Percentiles rank a stretch among this genome's conserved stretches.
phyloP scores from a whole-genome alignment of 495 filamentous ascomycete genomes.

The Sabuloglossum arenarium region DNA sequence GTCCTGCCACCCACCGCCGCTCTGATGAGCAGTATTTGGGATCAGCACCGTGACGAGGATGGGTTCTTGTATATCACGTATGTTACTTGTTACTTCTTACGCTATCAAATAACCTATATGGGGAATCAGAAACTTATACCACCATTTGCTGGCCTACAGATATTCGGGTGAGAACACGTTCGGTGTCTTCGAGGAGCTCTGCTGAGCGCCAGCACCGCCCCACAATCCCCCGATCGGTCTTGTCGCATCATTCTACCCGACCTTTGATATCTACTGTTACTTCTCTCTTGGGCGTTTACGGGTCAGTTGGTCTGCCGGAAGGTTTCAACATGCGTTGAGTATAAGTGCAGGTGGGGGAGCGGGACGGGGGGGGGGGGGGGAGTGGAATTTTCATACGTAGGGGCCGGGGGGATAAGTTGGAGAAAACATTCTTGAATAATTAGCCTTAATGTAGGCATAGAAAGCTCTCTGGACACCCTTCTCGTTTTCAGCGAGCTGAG shows the following conservation, averaged over 20 bases:
- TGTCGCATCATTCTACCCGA: not conserved
- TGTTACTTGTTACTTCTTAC: constrained; percentile 10
- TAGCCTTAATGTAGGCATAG: too few relatives aligned
- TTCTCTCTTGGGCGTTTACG: not conserved
- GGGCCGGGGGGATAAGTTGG: too few relatives aligned
- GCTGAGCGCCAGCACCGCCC: not conserved
- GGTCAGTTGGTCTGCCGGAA: not conserved
- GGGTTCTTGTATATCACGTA: constrained; percentile 50
- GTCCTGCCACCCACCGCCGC: constrained; percentile 92
- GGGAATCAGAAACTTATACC: not conserved
- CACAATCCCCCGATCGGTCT: not conserved
- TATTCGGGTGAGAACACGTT: constrained; percentile 99
- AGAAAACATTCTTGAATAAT: too few relatives aligned
- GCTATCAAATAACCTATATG: not conserved
- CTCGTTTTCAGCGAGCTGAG: too few relatives aligned
- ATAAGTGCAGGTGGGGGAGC: too few relatives aligned
- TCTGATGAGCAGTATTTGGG: constrained; percentile 98
- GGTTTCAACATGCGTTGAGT: too few relatives aligned
- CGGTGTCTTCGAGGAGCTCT: constrained; percentile 25
- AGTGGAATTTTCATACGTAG: too few relatives aligned
- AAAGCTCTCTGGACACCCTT: too few relatives aligned
- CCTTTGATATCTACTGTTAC: not conserved
- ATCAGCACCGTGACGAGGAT: constrained; percentile 36
- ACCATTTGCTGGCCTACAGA: constrained; percentile 24
- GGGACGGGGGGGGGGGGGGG: too few relatives aligned